Evolutionary conservation across 148 eudicot genomes (phyloP), one percentile per base, ranked within the genome.

Genomic region (Silene uniflora): DNA sequence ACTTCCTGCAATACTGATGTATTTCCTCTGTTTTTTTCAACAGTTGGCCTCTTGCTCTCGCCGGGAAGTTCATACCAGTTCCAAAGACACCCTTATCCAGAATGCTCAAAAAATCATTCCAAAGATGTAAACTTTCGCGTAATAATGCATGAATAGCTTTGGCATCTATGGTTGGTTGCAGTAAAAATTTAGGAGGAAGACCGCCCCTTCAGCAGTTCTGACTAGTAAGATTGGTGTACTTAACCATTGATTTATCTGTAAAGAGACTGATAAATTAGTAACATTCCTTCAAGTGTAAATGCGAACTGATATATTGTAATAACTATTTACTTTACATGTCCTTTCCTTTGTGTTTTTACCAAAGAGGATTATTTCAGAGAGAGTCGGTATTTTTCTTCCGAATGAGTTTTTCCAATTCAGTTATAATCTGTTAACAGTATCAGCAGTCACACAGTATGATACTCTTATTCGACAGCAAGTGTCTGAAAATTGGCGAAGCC

Each of bases 21-120:
- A 12, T 25, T 71, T 73, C 6, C 21, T 46, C 29, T n/a, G 1
- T 10, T 75, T 62, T 13, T 24, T 73, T 69, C 63, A 24, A 58
- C 93, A 93, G 98, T 59, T 93, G 98, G 98, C 98, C 98, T 59
- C 94, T 93, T 49, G 98, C 98, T 23, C 27, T 80, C 10, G 77
- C 78, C 21, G 98, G 98, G 56, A 93, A 93, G 74, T 68, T 82
- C 35, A 89, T 93, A 80, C 98, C 98, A 44, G 98, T 93, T 55
- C 97, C 98, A 18, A 68, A 83, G 79, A 91, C 97, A 49, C 98
- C 97, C 25, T 81, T 91, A 24, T 89, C 84, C 49, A 93, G 84
- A 78, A 74, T 79, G 76, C 81, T 88, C 75, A 85, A 77, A 18
- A 91, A 81, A 79, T 88, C 91, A 66, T 88, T 88, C 79, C 87